Base-by-base conservation (phyloP, 1,284 basidiomycete genomes). In the Termitomyces sp. region DNA sequence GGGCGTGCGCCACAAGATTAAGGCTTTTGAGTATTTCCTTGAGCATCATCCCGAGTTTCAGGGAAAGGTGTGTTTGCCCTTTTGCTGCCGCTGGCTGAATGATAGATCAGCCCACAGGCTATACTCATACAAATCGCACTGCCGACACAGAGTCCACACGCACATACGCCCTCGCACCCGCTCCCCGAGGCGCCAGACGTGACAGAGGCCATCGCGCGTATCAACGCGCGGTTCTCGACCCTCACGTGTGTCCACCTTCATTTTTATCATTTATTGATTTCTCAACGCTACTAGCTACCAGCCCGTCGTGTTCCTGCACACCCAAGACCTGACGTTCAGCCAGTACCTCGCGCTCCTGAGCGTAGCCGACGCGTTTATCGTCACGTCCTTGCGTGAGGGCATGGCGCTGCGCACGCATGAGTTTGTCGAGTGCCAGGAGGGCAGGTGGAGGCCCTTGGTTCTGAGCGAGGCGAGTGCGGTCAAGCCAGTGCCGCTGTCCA, bases 101-200 rank as follows among this genome's bases (percentile, higher is more conserved):
- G 24, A 24, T 24, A 2, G 3, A 24, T 5, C 17, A 17, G 9
- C 26, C 30, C 26, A 24, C 17, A 84, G 81, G 85, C 86, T 41
- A 86, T 94, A 9, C 79, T 94, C 39, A 90, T 94, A 52, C 92
- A 94, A 70, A 87, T 94, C 12, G 90, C 92, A 0, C 77, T 94
- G 3, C 88, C 90, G 58, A 93, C 92, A 1, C 88, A 88, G 0
- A 82, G 89, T 61, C 81, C 83, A 60, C 90, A 88, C 64, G 88
- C 91, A 63, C 68, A 82, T 3, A 85, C 88, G 3, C 91, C 0
- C 75, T 92, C 5, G 87, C 90, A 1, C 82, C 89, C 64, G 79
- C 83, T 58, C 1, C 58, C 58, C 24, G 58, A 61, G 19, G 58
- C 58, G 5, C 88, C 86, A 5, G 82, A 82, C 53, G 88, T 92